phyloP scores from a whole-genome alignment of 371 early-diverging fungal genomes.

The Dichotomocladium elegans region DNA sequence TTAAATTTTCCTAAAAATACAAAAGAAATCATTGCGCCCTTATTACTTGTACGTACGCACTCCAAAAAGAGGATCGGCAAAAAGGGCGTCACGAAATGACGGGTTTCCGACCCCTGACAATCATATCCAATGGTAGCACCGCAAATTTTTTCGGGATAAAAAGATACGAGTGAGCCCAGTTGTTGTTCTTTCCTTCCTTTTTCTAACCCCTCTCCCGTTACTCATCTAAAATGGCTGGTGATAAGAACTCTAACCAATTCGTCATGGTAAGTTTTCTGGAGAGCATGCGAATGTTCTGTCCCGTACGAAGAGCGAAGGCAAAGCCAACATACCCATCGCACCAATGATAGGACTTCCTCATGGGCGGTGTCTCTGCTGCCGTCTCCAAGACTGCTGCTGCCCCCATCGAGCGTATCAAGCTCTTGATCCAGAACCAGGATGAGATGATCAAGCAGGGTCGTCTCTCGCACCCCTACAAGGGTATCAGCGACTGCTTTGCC shows the following conservation, averaged over 20 bases:
- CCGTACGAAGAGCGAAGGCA: no score
- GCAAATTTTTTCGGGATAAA: not conserved
- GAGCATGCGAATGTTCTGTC: not conserved
- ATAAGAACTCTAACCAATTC: slow-evolving; percentile 37
- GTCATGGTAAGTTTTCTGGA: slow-evolving; percentile 36
- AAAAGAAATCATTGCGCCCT: no score
- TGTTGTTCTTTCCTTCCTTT: not conserved
- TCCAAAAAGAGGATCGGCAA: not conserved
- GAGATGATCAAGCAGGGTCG: slow-evolving; percentile 76
- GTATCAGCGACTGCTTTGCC: slow-evolving; percentile 73
- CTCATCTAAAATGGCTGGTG: slow-evolving; percentile 1
- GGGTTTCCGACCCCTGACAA: not conserved
- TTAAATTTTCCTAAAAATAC: no score
- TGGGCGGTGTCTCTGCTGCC: slow-evolving; percentile 87
- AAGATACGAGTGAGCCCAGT: not conserved
- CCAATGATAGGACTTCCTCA: slow-evolving; percentile 45
- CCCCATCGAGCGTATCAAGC: slow-evolving; percentile 73
- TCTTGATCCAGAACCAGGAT: slow-evolving; percentile 80
- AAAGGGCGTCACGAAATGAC: not conserved
- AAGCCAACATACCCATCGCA: no score
- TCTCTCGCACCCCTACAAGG: slow-evolving; percentile 71
- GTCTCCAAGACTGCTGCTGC: slow-evolving; percentile 93
- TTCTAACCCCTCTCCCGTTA: slow-evolving; percentile 3
- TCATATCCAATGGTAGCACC: not conserved
- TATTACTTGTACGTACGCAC: not conserved